phyloP scores from a whole-genome alignment of 2,329 filamentous ascomycete genomes.

The Myriosclerotinia scirpicola region DNA sequence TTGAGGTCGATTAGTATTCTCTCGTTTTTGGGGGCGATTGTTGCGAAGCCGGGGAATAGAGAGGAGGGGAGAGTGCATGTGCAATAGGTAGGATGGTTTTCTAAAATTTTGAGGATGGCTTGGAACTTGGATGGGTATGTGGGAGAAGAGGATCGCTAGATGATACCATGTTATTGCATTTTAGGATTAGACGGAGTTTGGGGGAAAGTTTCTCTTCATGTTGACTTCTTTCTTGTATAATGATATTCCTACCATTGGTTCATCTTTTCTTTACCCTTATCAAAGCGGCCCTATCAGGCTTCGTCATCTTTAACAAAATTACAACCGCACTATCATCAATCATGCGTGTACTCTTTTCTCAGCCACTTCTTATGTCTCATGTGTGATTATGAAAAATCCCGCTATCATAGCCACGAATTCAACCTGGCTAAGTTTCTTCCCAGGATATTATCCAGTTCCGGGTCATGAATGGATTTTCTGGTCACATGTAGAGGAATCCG shows the following conservation, averaged over 20 bases:
- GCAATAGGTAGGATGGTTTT: not conserved
- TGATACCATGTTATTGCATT: not conserved
- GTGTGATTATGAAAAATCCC: not conserved
- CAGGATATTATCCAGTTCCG: not conserved
- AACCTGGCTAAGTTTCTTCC: not conserved
- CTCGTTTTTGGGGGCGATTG: constrained; percentile 2
- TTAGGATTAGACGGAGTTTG: not conserved
- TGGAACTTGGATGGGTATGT: not conserved
- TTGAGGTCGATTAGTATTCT: constrained; percentile 19
- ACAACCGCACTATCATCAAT: not conserved
- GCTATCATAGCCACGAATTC: not conserved
- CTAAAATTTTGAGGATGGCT: not conserved
- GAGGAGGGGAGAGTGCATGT: not conserved
- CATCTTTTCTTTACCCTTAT: not conserved
- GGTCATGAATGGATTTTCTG: not conserved
- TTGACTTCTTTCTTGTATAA: too few relatives aligned
- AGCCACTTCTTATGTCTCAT: not conserved
- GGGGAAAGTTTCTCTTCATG: too few relatives aligned
- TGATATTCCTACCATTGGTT: too few relatives aligned
- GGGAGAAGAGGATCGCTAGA: too few relatives aligned
- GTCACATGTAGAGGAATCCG: not conserved
- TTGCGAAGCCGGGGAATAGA: not conserved
- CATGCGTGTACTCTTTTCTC: not conserved
- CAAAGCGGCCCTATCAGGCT: not conserved
- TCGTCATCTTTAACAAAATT: constrained; percentile 9